phyloP scores from a whole-genome alignment of 345 rosid genomes.

The Citrus australasica region DNA sequence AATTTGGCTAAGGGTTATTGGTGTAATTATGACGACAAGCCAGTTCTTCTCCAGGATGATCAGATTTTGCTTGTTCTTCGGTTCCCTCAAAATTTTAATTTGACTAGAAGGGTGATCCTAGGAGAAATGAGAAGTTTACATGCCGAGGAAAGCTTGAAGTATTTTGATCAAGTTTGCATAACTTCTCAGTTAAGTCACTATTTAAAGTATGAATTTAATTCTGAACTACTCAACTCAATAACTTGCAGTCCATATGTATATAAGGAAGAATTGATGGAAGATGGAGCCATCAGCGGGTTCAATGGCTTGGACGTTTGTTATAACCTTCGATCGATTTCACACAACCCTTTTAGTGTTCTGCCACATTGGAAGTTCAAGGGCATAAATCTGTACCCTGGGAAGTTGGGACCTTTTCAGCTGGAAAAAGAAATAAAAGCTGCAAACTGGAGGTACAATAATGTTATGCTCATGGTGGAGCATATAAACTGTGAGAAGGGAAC shows the following conservation, averaged over 20 bases:
- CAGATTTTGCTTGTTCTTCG: not conserved
- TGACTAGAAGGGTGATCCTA: not conserved
- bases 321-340: not conserved
- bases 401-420: not conserved
- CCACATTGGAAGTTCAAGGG: slow-evolving; percentile 2
- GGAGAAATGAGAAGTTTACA: not conserved
- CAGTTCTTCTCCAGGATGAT: not conserved
- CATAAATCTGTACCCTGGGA: not conserved
- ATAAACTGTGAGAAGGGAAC: not conserved
- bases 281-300: not conserved
- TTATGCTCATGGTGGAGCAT: slow-evolving; percentile 1
- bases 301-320: not conserved
- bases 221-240: not conserved
- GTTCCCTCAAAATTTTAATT: not conserved
- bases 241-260: not conserved
- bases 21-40: not conserved
- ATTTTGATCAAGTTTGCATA: not conserved
- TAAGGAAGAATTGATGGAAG: not conserved
- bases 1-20: not conserved
- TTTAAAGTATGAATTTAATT: not conserved
- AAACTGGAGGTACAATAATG: not conserved
- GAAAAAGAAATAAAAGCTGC: not conserved
- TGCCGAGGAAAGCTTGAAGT: not conserved
- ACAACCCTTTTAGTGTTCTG: not conserved
- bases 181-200: not conserved